Percentiles rank a stretch among this genome's conserved stretches.
These are phyloP conservation scores for Pterulicium gracile DNA, from an alignment of 1,284 basidiomycete species.

Conservation along the genomic window DNA sequence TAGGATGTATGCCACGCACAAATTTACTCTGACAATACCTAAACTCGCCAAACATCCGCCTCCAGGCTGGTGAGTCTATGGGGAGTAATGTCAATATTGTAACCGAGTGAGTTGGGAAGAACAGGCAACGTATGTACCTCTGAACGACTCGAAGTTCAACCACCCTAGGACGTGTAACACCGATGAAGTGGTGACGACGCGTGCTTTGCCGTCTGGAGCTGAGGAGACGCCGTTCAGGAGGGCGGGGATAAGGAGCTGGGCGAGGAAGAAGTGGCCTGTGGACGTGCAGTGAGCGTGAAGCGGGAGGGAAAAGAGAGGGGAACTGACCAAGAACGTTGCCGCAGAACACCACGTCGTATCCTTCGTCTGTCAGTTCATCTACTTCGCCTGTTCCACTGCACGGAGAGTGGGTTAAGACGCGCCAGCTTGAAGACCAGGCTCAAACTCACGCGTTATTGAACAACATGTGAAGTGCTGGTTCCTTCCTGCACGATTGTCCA, in stretches of 20 bases:
- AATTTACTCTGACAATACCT: constrained; percentile 32
- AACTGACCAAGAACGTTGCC: constrained; percentile 33
- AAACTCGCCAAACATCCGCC: constrained; percentile 11
- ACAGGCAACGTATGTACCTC: not conserved
- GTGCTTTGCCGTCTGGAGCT: constrained; percentile 20
- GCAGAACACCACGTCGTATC: constrained; percentile 43
- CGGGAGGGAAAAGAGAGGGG: constrained; percentile 23
- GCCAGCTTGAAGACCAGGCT: not conserved
- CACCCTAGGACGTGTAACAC: constrained; percentile 16
- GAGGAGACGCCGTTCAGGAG: constrained; percentile 24
- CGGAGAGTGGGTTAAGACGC: constrained; percentile 2
- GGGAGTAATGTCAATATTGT: not conserved
- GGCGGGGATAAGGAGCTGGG: constrained; percentile 33
- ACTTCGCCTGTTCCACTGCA: constrained; percentile 36
- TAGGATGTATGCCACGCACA: constrained; percentile 16
- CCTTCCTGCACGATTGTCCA: too few species aligned
- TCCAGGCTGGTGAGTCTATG: constrained; percentile 18
- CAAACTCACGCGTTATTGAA: constrained; percentile 34
- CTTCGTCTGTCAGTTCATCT: constrained; percentile 16
- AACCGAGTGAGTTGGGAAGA: not conserved
- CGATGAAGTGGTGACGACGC: constrained; percentile 35
- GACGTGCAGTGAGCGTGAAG: constrained; percentile 22
- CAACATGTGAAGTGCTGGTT: constrained; percentile 27
- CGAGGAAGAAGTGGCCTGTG: constrained; percentile 41
- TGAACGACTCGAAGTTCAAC: constrained; percentile 23